These are phyloP conservation scores for Lantana camara DNA, from an alignment of 257 asterid genomes.

Conservation along the genomic window DNA sequence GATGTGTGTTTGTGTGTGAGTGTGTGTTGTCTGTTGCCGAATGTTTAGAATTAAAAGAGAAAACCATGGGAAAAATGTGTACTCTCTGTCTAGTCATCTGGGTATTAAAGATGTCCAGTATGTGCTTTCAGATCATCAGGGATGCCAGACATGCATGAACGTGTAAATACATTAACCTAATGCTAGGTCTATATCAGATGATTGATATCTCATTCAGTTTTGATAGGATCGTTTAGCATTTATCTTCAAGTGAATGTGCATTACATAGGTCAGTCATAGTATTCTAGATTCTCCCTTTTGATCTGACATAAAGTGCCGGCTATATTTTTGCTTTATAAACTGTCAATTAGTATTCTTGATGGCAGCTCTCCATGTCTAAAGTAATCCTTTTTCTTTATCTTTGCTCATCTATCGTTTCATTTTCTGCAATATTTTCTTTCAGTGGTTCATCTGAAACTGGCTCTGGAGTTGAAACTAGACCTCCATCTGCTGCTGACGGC, in stretches of 20 bases:
- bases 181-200: background rate
- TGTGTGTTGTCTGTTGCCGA: background rate
- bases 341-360: constrained; percentile 17
- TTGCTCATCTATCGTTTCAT: constrained; percentile 26
- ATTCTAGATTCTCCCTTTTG: constrained; percentile 19
- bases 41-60: constrained; percentile 12
- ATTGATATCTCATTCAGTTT: constrained; percentile 22
- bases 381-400: constrained; percentile 25
- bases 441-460: constrained; percentile 53
- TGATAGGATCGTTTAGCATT: constrained; percentile 9
- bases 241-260: constrained; percentile 3
- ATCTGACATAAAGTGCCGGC: too few species aligned
- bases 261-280: constrained; percentile 4
- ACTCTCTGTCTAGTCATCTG: too few species aligned
- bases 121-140: constrained; percentile 14
- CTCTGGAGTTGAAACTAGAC: constrained; percentile 42
- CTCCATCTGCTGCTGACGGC: constrained; percentile 45
- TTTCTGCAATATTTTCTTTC: constrained; percentile 36
- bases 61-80: background rate
- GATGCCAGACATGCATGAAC: constrained; percentile 14
- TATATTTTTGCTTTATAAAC: background rate
- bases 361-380: constrained; percentile 13
- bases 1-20: too few species aligned
- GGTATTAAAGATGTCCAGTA: constrained; percentile 9
- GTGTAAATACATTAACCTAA: constrained; percentile 13